These are phyloP conservation scores for Endocladia muricata DNA, from an alignment of 31 red algal species.

Conservation along the genomic window DNA sequence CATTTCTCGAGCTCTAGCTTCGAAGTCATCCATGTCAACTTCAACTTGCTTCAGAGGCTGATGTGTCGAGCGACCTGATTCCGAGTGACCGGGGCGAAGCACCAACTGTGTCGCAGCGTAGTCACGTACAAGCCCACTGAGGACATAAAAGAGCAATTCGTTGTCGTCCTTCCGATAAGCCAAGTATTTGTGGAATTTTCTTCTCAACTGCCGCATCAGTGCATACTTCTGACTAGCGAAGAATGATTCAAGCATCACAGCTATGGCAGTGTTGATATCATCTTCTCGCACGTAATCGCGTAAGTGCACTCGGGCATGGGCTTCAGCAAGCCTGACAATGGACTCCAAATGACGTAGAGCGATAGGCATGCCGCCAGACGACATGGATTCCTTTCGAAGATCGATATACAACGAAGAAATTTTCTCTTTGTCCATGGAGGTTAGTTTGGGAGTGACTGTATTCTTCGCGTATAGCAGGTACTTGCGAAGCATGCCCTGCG, in stretches of 20 bases:
- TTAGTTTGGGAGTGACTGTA: slow-evolving; percentile 75
- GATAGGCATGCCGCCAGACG: slow-evolving; percentile 97
- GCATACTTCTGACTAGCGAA: slow-evolving; percentile 98
- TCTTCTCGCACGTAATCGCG: slow-evolving; percentile 93
- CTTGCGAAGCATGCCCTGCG: slow-evolving; percentile 86
- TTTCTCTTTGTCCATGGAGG: slow-evolving; percentile 95
- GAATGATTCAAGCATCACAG: slow-evolving; percentile 97
- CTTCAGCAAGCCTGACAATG: slow-evolving; percentile 90
- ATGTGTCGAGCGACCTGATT: background rate
- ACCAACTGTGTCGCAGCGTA: slow-evolving; percentile 74
- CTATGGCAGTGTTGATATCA: slow-evolving; percentile 94
- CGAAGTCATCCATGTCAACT: slow-evolving; percentile 94
- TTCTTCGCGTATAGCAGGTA: slow-evolving; percentile 90
- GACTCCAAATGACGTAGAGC: slow-evolving; percentile 98
- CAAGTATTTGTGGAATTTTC: slow-evolving; percentile 89
- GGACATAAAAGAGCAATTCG: slow-evolving; percentile 87
- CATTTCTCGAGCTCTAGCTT: slow-evolving; percentile 88
- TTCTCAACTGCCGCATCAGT: slow-evolving; percentile 85
- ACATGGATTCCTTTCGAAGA: slow-evolving; percentile 84
- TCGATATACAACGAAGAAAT: slow-evolving; percentile 92
- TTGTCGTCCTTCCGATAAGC: slow-evolving; percentile 85
- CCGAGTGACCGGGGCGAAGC: background rate
- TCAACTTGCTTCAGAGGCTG: slow-evolving; percentile 35
- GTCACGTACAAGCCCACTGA: slow-evolving; percentile 90
- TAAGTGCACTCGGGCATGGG: slow-evolving; percentile 92